These are phyloP conservation scores for Aureobasidium sp. DNA, from an alignment of 2,329 filamentous ascomycete species.

Conservation along the genomic window DNA sequence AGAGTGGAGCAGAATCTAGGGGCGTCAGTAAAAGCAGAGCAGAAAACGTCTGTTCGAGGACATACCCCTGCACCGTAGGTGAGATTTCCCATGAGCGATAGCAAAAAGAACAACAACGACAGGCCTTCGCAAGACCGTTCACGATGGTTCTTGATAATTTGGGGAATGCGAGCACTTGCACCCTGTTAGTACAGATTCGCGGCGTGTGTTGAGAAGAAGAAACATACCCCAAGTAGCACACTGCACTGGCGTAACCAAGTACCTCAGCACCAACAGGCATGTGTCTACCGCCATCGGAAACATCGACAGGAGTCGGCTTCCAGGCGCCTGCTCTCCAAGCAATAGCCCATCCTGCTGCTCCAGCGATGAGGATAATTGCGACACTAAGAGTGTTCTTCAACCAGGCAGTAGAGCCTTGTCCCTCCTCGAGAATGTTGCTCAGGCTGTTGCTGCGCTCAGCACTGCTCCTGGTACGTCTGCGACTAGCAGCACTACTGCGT, in stretches of 20 bases:
- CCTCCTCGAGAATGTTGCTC: conserved; percentile 59
- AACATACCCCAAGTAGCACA: conserved; percentile 73
- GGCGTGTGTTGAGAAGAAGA: conserved; percentile 19
- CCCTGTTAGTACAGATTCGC: not conserved
- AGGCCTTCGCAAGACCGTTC: conserved; percentile 90
- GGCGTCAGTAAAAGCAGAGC: conserved; percentile 1
- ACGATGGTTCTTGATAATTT: conserved; percentile 88
- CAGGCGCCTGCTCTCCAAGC: conserved; percentile 81
- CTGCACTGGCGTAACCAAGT: conserved; percentile 76
- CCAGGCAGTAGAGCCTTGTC: conserved; percentile 38
- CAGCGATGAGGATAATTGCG: conserved; percentile 34
- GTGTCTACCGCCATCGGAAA: conserved; percentile 27
- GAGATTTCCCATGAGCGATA: conserved; percentile 81
- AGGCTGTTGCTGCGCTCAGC: conserved; percentile 52
- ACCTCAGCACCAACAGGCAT: conserved; percentile 62
- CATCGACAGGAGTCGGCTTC: conserved; percentile 48
- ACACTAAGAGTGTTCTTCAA: conserved; percentile 47
- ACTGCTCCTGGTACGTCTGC: conserved; percentile 31
- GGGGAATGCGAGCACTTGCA: conserved; percentile 74
- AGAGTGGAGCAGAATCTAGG: conserved; percentile 78
- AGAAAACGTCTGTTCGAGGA: conserved; percentile 14
- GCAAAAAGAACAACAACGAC: conserved; percentile 85
- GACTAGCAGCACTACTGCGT: conserved; percentile 43
- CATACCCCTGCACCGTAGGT: conserved; percentile 78
- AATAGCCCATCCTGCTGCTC: conserved; percentile 53